Base-by-base conservation (phyloP, 441 rosid genomes). In the Gossypium gossypioides region DNA sequence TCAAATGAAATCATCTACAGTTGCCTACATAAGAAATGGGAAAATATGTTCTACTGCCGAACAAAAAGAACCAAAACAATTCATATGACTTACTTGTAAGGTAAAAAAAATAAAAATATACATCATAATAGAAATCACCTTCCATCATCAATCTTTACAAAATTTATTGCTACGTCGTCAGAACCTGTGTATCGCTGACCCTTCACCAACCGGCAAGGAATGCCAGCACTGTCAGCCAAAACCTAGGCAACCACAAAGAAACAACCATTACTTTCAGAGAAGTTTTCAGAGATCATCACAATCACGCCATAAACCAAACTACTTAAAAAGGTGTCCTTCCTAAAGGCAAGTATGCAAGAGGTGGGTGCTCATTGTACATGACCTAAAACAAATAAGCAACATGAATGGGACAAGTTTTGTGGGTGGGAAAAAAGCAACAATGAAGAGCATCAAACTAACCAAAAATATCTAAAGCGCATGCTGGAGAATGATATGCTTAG, bases 161-260 rank as follows among this genome's bases (percentile, higher is more conserved):
- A 89, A 88, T 92, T 92, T 89, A 94, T 88, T 62, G 97, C 99
- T 62, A 87, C 97, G 65, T 94, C 96, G 61, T 85, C 92, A 0
- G 96, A 90, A 80, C 99, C 97, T 0, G 97, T 90, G 72, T 89
- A 94, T 63, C 86, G 91, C 69, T 84, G 94, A 74, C 97, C 99
- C 79, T 92, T 94, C 76, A 94, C 97, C 76, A 94, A 84, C 34
- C 96, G 92, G 78, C 99, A 92, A 64, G 92, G 97, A 81, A 94
- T 87, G 64, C 89, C 90, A 67, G 83, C 81, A 70, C 86, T 81
- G 80, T 94, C 99, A 57, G 96, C 96, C 86, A 94, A 85, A 80
- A 90, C 97, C 99, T 94, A 72, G 67, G 66, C 60, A 81, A 55
- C 18, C 48, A 78, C 58, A 64, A 32, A 72, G 55, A 22, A 70